A percentile compares a stretch with the other conserved stretches of the same genome.
Conservation (phyloP, 345 rosid species). For the Dovyalis caffra region DNA sequence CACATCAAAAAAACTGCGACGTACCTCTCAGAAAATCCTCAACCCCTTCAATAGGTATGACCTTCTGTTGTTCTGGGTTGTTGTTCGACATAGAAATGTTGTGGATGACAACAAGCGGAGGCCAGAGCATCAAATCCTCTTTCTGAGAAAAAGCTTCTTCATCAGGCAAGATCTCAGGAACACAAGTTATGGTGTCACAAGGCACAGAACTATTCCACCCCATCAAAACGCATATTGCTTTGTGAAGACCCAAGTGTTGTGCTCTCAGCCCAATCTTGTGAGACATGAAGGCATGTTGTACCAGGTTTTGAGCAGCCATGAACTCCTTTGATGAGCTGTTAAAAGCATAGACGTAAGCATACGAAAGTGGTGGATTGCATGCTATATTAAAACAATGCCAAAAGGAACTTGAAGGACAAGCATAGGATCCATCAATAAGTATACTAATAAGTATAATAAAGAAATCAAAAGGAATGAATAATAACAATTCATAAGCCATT, state of each 20-base stretch:
- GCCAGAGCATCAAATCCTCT: constrained; percentile 56
- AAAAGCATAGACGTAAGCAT: constrained; percentile 12
- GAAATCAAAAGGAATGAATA: background rate
- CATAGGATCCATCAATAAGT: background rate
- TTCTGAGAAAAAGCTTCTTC: constrained; percentile 44
- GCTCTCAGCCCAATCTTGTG: constrained; percentile 50
- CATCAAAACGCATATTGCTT: constrained; percentile 54
- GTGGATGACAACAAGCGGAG: constrained; percentile 45
- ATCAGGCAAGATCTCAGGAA: constrained; percentile 40
- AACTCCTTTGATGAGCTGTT: constrained; percentile 54
- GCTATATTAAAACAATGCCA: background rate
- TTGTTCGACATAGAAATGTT: constrained; percentile 50
- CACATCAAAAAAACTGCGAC: background rate
- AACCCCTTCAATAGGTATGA: constrained; percentile 43
- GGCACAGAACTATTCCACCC: constrained; percentile 50
- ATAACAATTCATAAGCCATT: background rate
- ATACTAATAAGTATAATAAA: background rate
- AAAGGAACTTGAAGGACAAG: background rate
- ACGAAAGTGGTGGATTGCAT: background rate
- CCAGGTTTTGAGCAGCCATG: constrained; percentile 45
- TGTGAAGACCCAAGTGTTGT: constrained; percentile 51
- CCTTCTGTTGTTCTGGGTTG: constrained; percentile 51
- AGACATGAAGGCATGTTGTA: constrained; percentile 54
- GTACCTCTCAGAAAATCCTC: constrained; percentile 52
- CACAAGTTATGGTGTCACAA: constrained; percentile 38